Conservation (phyloP, 164 flowering plant genomes). For the Nymphaea colorata region DNA sequence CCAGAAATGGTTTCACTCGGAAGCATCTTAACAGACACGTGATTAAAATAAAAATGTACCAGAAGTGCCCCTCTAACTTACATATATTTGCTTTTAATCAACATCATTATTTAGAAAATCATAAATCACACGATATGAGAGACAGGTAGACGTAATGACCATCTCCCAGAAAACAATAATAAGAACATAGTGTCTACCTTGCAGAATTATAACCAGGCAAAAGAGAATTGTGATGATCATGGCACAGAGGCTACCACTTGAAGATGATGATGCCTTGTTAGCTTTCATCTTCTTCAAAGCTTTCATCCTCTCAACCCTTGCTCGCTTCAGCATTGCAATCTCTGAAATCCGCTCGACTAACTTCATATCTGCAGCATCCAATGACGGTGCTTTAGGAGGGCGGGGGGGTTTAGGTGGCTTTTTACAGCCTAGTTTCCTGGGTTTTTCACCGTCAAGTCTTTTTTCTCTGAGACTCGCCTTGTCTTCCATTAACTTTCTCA, state of each 20-base stretch:
- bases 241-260: slow-evolving; percentile 35
- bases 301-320: slow-evolving; percentile 54
- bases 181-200: slow-evolving; percentile 24
- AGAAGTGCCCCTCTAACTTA: no score
- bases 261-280: slow-evolving; percentile 31
- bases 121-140: no score
- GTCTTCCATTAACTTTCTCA: slow-evolving; percentile 6
- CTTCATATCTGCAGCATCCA: slow-evolving; percentile 68
- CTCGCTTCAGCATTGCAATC: slow-evolving; percentile 64
- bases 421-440: slow-evolving; percentile 32
- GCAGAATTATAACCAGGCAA: slow-evolving; percentile 48
- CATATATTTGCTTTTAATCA: no score
- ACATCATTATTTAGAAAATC: no score
- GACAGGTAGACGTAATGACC: no score
- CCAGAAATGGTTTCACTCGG: no score
- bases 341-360: slow-evolving; percentile 50
- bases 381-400: slow-evolving; percentile 53
- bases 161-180: background rate
- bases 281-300: slow-evolving; percentile 18
- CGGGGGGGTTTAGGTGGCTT: slow-evolving; percentile 63
- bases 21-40: no score
- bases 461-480: slow-evolving; percentile 11
- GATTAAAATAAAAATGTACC: no score
- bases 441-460: slow-evolving; percentile 31
- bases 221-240: slow-evolving; percentile 49